A percentile compares a stretch with the other conserved stretches of the same genome.
Evolutionary conservation across 345 rosid species (phyloP).

Genomic region (Aethionema arabicum): DNA sequence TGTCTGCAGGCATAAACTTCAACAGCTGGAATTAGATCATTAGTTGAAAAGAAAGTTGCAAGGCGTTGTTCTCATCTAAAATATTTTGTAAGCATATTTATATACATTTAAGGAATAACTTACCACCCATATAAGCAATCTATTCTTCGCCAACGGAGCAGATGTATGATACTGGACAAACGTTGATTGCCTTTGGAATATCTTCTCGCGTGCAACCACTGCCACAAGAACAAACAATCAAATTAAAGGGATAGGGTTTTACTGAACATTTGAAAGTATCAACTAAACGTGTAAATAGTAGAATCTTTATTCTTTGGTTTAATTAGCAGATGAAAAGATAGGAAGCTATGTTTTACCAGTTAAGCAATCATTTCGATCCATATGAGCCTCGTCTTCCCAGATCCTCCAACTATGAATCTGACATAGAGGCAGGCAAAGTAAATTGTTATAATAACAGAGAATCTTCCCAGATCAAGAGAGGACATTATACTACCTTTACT

Average conservation of each 20-base stretch:
- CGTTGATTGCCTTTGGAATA: slow-evolving; percentile 59
- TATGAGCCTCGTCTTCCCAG: slow-evolving; percentile 79
- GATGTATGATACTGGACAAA: slow-evolving; percentile 57
- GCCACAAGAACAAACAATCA: slow-evolving; percentile 28
- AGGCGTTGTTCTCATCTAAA: too few relatives aligned
- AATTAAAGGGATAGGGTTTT: not conserved
- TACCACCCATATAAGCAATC: slow-evolving; percentile 75
- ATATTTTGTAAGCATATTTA: not conserved
- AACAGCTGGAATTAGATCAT: not conserved
- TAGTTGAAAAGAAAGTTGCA: too few relatives aligned
- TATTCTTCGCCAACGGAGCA: slow-evolving; percentile 48
- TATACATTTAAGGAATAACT: slow-evolving; percentile 11
- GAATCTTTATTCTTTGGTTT: not conserved
- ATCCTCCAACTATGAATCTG: slow-evolving; percentile 86
- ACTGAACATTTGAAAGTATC: not conserved
- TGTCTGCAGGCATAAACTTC: slow-evolving; percentile 43
- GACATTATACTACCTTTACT: slow-evolving; percentile 55
- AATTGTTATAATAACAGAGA: not conserved
- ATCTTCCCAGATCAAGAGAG: not conserved
- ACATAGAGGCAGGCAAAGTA: slow-evolving; percentile 14
- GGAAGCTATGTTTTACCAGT: slow-evolving; percentile 44
- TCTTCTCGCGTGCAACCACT: slow-evolving; percentile 48
- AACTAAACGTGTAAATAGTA: not conserved
- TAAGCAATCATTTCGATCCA: slow-evolving; percentile 51
- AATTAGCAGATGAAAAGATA: not conserved